Conservation (phyloP, 2,329 filamentous ascomycete species). For the Rhexocercosporidium sp. region DNA sequence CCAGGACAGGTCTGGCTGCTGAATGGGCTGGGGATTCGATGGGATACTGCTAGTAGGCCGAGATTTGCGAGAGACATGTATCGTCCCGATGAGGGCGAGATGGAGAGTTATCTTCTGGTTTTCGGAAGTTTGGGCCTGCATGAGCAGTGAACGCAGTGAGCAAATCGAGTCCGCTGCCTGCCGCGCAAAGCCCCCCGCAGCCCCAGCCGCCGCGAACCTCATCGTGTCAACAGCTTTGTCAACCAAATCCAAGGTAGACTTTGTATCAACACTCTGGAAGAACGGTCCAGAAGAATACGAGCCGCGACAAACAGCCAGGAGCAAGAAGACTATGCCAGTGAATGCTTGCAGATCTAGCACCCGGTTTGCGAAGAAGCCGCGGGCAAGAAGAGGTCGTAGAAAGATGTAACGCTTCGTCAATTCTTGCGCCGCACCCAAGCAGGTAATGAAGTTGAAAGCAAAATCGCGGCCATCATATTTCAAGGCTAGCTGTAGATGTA, state of each 20-base stretch:
- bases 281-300: slow-evolving; percentile 2
- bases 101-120: slow-evolving; percentile 14
- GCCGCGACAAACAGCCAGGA: slow-evolving; percentile 6
- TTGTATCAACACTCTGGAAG: slow-evolving; percentile 4
- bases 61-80: slow-evolving; percentile 17
- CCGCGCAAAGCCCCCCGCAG: slow-evolving; percentile 15
- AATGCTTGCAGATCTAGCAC: slow-evolving; percentile 18
- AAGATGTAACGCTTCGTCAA: slow-evolving; percentile 14
- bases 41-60: not conserved
- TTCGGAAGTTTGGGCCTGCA: slow-evolving; percentile 12
- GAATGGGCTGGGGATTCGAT: not conserved
- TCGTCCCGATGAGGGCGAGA: slow-evolving; percentile 16
- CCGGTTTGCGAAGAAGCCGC: slow-evolving; percentile 16
- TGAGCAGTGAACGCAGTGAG: slow-evolving; percentile 5
- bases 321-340: slow-evolving; percentile 13
- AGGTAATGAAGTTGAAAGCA: slow-evolving; percentile 18
- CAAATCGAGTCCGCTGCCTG: slow-evolving; percentile 12
- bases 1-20: slow-evolving; percentile 3
- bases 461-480: slow-evolving; percentile 18
- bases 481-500: slow-evolving; percentile 16
- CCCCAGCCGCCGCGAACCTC: slow-evolving; percentile 2
- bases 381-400: slow-evolving; percentile 11
- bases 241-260: not conserved
- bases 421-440: slow-evolving; percentile 15
- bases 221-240: slow-evolving; percentile 15